phyloP scores from a whole-genome alignment of 306 rosid genomes.

The Dryas octopetala region DNA sequence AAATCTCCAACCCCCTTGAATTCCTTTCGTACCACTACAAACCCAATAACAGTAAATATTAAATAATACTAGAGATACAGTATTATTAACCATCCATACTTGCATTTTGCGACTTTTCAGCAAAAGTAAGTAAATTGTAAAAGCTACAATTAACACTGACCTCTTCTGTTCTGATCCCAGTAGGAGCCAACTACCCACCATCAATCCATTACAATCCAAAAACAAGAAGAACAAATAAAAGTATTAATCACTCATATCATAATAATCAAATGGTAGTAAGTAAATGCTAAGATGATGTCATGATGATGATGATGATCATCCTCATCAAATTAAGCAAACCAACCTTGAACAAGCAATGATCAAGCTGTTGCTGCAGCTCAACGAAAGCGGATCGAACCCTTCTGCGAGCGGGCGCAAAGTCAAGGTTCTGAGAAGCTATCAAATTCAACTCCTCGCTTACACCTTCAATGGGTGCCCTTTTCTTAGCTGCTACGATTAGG shows the following conservation, averaged over 20 bases:
- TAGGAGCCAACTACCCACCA: constrained; percentile 64
- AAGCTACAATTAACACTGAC: constrained; percentile 42
- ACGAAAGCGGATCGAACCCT: constrained; percentile 61
- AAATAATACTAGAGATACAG: background rate
- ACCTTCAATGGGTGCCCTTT: constrained; percentile 53
- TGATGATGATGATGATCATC: constrained; percentile 2
- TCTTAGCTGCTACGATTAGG: constrained; percentile 33
- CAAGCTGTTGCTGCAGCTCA: constrained; percentile 50
- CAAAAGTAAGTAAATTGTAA: background rate
- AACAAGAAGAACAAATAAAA: constrained; percentile 5
- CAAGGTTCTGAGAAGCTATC: constrained; percentile 56
- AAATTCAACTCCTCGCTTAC: constrained; percentile 56
- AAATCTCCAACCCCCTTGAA: constrained; percentile 76
- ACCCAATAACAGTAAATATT: background rate
- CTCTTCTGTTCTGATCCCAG: constrained; percentile 77
- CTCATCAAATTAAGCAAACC: background rate
- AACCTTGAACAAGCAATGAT: constrained; percentile 76
- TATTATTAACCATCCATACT: background rate
- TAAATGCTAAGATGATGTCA: background rate
- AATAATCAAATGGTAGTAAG: background rate
- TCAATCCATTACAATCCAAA: constrained; percentile 17
- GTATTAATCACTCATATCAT: background rate
- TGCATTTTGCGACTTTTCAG: background rate
- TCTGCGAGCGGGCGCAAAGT: constrained; percentile 58
- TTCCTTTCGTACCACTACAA: constrained; percentile 72